Evolutionary conservation across 1,139 yeast species (phyloP), one percentile per base, ranked within the genome.

Genomic region (Yamadazyma dendronema): DNA sequence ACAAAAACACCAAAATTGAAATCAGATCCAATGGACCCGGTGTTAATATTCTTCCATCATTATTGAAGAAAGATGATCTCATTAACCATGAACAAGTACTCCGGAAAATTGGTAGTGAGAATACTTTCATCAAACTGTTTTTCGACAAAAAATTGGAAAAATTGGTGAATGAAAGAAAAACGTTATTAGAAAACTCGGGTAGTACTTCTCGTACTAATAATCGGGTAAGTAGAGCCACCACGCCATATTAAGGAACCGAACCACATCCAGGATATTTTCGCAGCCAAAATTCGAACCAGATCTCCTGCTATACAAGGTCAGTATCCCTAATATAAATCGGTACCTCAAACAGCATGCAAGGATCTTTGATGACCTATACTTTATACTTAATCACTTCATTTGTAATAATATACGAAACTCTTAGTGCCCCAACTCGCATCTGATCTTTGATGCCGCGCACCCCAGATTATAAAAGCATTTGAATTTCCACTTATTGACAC

Each of bases 11-110:
- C 0, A 46, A 49, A 22, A 48, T 79, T 5, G 57, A 59, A 14
- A 44, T 45, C 4, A 71, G 71, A 42, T 47, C 72, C 4, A 57
- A 64, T 22, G 80, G 79, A 0, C 67, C 68, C 1, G 73, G 75
- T 2, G 66, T 71, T 44, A 58, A 55, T 26, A 50, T 65, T 1
- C 57, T 79, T 32, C 74, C 76, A 2, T 54, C 67, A 3, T 54
- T 64, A 27, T 55, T 64, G 13, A 50, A 61, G 31, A 61, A 65
- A 31, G 74, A 72, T 24, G 70, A 69, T 17, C 36, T 62, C 1
- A 46, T 55, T 3, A 55, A 51, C 13, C 59, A 61, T 40, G 66
- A 65, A 35, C 42, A 43, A 14, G 57, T 54, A 21, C 54, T 65
- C 40, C 45, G 41, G 11, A 51, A 53, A 16, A 33, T 74, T 11